Evolutionary conservation across 139 green algal species (phyloP).

Genomic region (Chlamydomonas incerta): DNA sequence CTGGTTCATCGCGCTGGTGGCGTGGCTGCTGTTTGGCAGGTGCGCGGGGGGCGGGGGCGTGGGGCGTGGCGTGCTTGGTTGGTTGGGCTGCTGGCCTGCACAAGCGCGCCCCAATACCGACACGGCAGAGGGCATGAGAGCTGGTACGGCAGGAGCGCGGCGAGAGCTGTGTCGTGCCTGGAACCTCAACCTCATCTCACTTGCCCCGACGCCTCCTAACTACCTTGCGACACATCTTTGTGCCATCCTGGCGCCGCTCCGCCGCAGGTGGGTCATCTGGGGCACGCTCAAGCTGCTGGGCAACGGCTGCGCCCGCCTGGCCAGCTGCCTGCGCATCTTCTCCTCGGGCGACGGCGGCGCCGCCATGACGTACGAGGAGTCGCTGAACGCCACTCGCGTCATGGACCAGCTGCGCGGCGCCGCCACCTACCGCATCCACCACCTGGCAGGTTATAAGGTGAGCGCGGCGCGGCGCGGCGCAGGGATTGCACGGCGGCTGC

Average conservation of each 20-base stretch:
- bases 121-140: neutral
- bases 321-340: neutral
- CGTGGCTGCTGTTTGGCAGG: conserved; percentile 54
- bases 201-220: neutral
- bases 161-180: neutral
- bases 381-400: neutral
- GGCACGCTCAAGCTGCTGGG: conserved; percentile 19
- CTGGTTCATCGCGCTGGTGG: conserved; percentile 37
- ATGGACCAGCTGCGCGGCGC: conserved; percentile 25
- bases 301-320: neutral
- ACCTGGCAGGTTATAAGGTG: conserved; percentile 38
- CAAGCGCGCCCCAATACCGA: too few relatives aligned
- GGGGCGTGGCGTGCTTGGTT: too few relatives aligned
- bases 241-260: too few relatives aligned
- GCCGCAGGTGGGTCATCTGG: conserved; percentile 32
- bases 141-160: neutral
- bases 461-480: too few relatives aligned
- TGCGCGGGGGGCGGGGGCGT: neutral
- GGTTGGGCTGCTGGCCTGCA: too few relatives aligned
- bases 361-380: neutral
- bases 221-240: too few relatives aligned
- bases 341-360: neutral
- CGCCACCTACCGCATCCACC: conserved; percentile 51
- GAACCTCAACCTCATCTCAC: neutral
- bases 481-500: too few relatives aligned